Base-by-base conservation (phyloP, 1,284 basidiomycete genomes). In the Trichosporon sp. region DNA sequence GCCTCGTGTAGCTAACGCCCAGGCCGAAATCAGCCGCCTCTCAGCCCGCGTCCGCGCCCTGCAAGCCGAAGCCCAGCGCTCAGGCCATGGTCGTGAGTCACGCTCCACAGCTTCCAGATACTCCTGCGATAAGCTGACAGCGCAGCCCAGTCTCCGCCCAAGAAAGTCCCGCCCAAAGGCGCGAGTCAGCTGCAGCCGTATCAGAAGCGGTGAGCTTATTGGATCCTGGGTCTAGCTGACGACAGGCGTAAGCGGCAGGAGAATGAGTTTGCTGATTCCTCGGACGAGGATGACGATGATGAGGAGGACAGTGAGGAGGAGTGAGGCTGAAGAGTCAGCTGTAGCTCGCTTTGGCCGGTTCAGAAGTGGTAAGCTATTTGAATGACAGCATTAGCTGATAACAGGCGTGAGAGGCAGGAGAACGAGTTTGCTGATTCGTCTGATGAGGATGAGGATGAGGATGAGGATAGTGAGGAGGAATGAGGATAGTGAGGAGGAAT, bases 251-350 rank as follows among this genome's bases (percentile, higher is more conserved):
- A 62, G 32, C 23, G 63, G 25, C 60, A 60, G 4, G 61, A 65
- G 56, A 60, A 63, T 19, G 64, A 65, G 60, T 68, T 68, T 58
- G 62, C 62, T 2, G 65, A 67, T n/a, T n/a, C n/a, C 4, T 56
- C 49, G 16, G 60, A 60, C 7, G 65, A 62, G 5, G 63, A 65
- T 14, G 59, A 66, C 10, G 58, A 63, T n/a, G 52, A 54, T n/a
- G 58, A 57, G 40, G 52, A 54, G 52, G 27, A 31, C 34, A 37
- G 34, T 16, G 34, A 37, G 4, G 34, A 13, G 13, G 34, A 37
- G 34, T 37, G 34, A 37, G 4, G 34, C 11, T 11, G n/a, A n/a
- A n/a, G n/a, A n/a, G n/a, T n/a, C n/a, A n/a, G n/a, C n/a, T n/a
- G n/a, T n/a, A n/a, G n/a, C n/a, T n/a, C n/a, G n/a, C n/a, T n/a